A percentile compares a stretch with the other conserved stretches of the same genome.
phyloP scores from a whole-genome alignment of 129 eudicot species.

The Chrysanthemum makinoi region DNA sequence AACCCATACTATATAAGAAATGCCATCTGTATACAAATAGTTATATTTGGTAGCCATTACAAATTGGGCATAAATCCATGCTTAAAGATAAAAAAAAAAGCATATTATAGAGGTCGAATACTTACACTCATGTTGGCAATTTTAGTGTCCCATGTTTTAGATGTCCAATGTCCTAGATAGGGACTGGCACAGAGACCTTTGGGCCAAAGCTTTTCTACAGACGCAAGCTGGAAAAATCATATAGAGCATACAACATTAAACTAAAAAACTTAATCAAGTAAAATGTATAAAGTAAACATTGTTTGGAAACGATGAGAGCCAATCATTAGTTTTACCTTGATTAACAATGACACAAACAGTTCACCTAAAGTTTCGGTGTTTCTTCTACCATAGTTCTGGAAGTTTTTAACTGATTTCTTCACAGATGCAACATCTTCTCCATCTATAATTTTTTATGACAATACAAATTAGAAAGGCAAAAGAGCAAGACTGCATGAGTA shows the following conservation, averaged over 20 bases:
- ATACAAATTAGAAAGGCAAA: conserved; percentile 5
- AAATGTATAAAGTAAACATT: background rate
- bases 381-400: conserved; percentile 50
- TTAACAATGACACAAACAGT: conserved; percentile 68
- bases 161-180: conserved; percentile 72
- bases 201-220: conserved; percentile 74
- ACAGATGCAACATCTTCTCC: conserved; percentile 66
- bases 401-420: conserved; percentile 40
- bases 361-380: conserved; percentile 75
- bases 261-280: conserved; percentile 1
- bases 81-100: background rate
- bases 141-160: conserved; percentile 63
- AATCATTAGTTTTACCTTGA: conserved; percentile 54
- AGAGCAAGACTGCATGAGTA: background rate
- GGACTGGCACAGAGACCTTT: conserved; percentile 93
- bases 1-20: too few species aligned
- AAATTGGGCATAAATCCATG: background rate
- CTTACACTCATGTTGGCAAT: conserved; percentile 71
- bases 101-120: background rate
- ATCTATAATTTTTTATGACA: conserved; percentile 34
- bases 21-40: background rate
- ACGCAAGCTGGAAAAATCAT: conserved; percentile 56
- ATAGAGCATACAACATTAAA: background rate
- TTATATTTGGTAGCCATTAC: too few species aligned
- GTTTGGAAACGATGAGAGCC: conserved; percentile 2